Conservation (phyloP, 2,329 filamentous ascomycete genomes). For the Emergomyces orientalis region DNA sequence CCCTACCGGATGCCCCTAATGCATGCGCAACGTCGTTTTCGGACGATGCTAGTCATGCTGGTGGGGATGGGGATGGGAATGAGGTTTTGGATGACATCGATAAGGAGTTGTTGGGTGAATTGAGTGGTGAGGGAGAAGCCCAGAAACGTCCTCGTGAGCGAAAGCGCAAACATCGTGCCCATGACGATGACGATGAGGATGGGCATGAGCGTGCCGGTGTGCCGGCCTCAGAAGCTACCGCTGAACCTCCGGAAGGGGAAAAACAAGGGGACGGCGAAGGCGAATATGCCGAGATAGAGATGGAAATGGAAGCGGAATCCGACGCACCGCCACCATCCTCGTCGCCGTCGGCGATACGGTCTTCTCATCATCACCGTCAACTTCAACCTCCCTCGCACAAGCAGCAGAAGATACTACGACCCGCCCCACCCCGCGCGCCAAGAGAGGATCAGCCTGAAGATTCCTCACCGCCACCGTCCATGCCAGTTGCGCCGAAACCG, state of each 20-base stretch:
- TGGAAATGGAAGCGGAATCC: not conserved
- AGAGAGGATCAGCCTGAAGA: not conserved
- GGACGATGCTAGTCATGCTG: conserved; percentile 21
- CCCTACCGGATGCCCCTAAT: conserved; percentile 21
- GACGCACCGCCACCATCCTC: conserved; percentile 13
- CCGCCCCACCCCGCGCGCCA: not conserved
- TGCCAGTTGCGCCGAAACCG: conserved; percentile 9
- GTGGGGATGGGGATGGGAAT: conserved; percentile 23
- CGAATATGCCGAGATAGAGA: not conserved
- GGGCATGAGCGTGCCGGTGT: not conserved
- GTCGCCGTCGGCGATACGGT: conserved; percentile 7
- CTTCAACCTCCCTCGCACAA: not conserved
- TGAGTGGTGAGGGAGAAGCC: conserved; percentile 29
- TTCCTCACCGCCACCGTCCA: not conserved
- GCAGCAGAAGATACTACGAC: not conserved
- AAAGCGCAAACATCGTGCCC: not conserved
- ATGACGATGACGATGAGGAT: not conserved
- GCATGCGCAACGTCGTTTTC: conserved; percentile 19
- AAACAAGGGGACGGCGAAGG: not conserved
- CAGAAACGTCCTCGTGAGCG: not conserved
- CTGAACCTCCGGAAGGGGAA: not conserved
- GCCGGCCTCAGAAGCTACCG: not conserved
- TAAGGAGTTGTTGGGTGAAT: conserved; percentile 31
- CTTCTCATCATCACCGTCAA: not conserved
- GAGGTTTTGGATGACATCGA: conserved; percentile 30